phyloP scores from a whole-genome alignment of 1,284 basidiomycete genomes.

The Ceratobasidium sp. region DNA sequence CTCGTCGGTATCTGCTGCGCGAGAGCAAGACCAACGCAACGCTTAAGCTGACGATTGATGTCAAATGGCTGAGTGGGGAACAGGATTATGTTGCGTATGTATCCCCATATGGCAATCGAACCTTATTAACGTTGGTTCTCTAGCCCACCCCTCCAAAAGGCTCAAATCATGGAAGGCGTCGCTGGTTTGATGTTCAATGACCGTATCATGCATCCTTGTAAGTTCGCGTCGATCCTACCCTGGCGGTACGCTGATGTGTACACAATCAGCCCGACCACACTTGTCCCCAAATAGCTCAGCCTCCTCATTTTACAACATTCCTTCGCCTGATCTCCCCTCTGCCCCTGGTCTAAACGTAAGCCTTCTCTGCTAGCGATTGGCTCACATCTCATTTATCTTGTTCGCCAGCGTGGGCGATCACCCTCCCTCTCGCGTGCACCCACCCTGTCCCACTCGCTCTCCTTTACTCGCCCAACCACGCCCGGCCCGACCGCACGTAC shows the following conservation, averaged over 20 bases:
- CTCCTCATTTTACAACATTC: conserved; percentile 19
- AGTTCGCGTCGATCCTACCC: conserved; percentile 16
- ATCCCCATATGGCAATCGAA: background rate
- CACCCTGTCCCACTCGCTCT: conserved; percentile 37
- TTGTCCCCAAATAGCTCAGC: conserved; percentile 20
- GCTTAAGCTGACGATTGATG: conserved; percentile 73
- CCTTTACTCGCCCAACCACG: conserved; percentile 47
- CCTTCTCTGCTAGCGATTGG: background rate
- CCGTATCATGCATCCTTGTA: conserved; percentile 52
- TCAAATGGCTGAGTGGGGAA: conserved; percentile 69
- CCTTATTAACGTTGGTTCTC: conserved; percentile 9
- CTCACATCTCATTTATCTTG: background rate
- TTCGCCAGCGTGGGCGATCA: conserved; percentile 35
- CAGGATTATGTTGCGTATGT: conserved; percentile 64
- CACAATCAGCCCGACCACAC: conserved; percentile 24
- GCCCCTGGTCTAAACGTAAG: conserved; percentile 29
- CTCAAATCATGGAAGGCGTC: conserved; percentile 74
- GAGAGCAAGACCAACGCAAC: conserved; percentile 84
- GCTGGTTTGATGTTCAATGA: conserved; percentile 69
- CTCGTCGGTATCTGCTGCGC: conserved; percentile 74
- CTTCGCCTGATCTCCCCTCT: conserved; percentile 22
- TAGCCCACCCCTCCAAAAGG: conserved; percentile 70
- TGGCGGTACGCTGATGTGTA: conserved; percentile 1
- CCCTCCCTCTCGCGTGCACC: conserved; percentile 30
- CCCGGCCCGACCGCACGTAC: conserved; percentile 61